phyloP scores from a whole-genome alignment of 306 rosid species.

The Fagus sylvatica region DNA sequence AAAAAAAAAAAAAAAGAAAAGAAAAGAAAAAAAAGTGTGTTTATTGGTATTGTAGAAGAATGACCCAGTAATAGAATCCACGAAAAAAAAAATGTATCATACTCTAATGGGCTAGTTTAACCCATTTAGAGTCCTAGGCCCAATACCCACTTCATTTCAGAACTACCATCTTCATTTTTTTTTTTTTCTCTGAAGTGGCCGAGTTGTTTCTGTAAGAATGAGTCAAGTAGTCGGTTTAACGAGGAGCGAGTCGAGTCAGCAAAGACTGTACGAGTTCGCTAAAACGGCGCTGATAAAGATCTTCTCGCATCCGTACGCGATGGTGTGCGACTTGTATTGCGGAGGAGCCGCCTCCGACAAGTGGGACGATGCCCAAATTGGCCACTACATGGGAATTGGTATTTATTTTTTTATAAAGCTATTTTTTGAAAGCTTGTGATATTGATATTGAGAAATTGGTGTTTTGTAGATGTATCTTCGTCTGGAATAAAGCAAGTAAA shows the following conservation, averaged over 20 bases:
- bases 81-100: too few relatives aligned
- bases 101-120: too few relatives aligned
- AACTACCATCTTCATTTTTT: too few relatives aligned
- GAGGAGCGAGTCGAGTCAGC: conserved; percentile 66
- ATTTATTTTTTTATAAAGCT: neutral
- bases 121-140: too few relatives aligned
- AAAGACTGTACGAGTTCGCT: conserved; percentile 77
- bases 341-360: conserved; percentile 66
- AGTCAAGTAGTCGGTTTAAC: conserved; percentile 33
- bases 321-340: conserved; percentile 83
- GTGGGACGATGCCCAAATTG: conserved; percentile 80
- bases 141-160: too few relatives aligned
- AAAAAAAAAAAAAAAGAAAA: too few relatives aligned
- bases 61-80: too few relatives aligned
- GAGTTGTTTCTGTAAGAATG: too few relatives aligned
- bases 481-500: conserved; percentile 68
- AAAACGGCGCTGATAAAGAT: conserved; percentile 73
- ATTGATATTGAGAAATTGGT: too few relatives aligned
- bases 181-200: too few relatives aligned
- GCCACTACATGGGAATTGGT: conserved; percentile 93
- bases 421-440: neutral
- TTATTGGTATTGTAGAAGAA: too few relatives aligned
- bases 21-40: too few relatives aligned
- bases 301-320: conserved; percentile 89
- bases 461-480: conserved; percentile 55